Conservation (phyloP, 306 rosid species). For the Cicer yamashitae region DNA sequence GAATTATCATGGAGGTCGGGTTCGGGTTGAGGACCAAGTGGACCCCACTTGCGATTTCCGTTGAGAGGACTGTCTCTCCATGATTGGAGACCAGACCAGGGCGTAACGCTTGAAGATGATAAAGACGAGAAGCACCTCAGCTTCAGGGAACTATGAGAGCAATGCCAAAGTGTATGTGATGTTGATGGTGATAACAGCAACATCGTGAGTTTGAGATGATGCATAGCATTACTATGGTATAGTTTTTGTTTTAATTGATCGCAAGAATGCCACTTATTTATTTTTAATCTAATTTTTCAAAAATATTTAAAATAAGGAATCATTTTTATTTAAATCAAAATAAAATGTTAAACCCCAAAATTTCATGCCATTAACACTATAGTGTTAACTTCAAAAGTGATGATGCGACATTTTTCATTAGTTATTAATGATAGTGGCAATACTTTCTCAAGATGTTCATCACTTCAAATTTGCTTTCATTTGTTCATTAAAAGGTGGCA, state of each 20-base stretch:
- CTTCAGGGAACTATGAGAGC: background rate
- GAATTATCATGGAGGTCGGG: background rate
- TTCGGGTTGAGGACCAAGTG: constrained; percentile 58
- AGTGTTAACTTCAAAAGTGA: too few species aligned
- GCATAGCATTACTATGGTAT: constrained; percentile 35
- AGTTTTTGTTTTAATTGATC: too few species aligned
- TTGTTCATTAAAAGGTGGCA: background rate
- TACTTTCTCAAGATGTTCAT: too few species aligned
- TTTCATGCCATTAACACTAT: too few species aligned
- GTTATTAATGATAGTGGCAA: too few species aligned
- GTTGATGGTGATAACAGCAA: constrained; percentile 28
- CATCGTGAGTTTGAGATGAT: constrained; percentile 40
- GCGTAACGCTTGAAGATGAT: constrained; percentile 43
- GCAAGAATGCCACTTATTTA: too few species aligned
- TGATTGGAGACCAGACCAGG: constrained; percentile 74
- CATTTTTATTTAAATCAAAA: too few species aligned
- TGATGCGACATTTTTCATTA: too few species aligned
- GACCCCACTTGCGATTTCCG: constrained; percentile 78
- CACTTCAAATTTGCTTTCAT: background rate
- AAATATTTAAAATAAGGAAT: too few species aligned
- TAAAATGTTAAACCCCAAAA: too few species aligned
- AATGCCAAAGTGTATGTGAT: background rate
- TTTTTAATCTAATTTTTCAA: too few species aligned
- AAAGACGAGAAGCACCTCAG: constrained; percentile 41
- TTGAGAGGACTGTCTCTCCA: constrained; percentile 77